Evolutionary conservation across 2,329 filamentous ascomycete genomes (phyloP), one percentile per base, ranked within the genome.

Genomic region (Elsinoe perseae): DNA sequence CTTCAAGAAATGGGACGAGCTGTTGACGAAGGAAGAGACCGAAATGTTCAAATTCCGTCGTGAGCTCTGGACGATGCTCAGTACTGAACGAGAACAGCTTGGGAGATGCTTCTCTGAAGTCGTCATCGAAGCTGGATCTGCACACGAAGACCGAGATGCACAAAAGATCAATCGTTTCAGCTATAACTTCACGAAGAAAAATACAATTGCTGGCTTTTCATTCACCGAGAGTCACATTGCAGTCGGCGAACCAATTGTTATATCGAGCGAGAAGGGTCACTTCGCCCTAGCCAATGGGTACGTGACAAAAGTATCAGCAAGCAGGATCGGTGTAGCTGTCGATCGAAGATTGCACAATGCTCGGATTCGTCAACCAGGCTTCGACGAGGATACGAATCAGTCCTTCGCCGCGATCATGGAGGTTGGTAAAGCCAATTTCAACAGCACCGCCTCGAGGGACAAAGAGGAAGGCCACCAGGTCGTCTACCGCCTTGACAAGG

Each of bases 41-140:
- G 90, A 95, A 64, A 83, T 87, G 66, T 86, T 93, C 67, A 95
- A 87, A 65, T 86, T 90, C 61, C 84, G 90, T 60, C 80, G 90
- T 61, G 93, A 98, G 68, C 75, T 98, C 2, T 98, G 93, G 93
- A 96, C 91, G 0, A 95, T 98, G 87, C 74, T 91, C 20, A 96
- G 93, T 68, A 77, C 76, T 0, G 89, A 97, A 68, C 85, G 93
- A 46, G 90, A 98, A 69, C 87, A 86, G 65, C 78, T 92, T 8
- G 91, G 91, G 1, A 82, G 92, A 56, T 97, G 93, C 69, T 97
- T 97, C 69, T 83, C 88, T 8, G 85, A 92, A 63, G 84, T 98
- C 16, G 77, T 93, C 32, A 86, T 98, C 61, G 84, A 92, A 62
- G 83, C 88, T 44, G 86, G 84, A 2, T 89, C 87, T 5, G 82